These are phyloP conservation scores for Blastobotrys buckinghamii DNA, from an alignment of 1,139 yeast genomes.

Conservation along the genomic window DNA sequence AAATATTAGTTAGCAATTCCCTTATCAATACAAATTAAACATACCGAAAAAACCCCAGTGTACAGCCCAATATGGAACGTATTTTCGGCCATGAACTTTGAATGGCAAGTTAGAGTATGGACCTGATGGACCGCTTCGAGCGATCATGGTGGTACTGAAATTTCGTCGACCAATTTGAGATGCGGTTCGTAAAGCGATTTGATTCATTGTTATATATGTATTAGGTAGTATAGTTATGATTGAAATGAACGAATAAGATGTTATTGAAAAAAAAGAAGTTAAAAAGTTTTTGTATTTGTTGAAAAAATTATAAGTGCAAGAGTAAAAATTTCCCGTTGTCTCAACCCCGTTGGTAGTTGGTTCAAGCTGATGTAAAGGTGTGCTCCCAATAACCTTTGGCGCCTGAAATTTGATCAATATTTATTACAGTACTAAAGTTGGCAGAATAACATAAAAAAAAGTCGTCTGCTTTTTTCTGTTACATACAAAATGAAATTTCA, in stretches of 20 bases:
- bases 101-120: constrained; percentile 90
- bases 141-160: constrained; percentile 28
- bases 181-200: constrained; percentile 24
- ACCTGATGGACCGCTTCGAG: constrained; percentile 56
- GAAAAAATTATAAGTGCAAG: neutral
- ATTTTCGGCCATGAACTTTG: constrained; percentile 83
- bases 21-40: constrained; percentile 19
- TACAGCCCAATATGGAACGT: constrained; percentile 69
- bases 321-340: too few relatives aligned
- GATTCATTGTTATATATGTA: constrained; percentile 16
- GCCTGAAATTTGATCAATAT: too few relatives aligned
- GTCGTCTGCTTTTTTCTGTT: neutral
- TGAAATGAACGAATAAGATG: too few relatives aligned
- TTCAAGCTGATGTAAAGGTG: too few relatives aligned
- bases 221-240: neutral
- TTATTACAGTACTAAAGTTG: too few relatives aligned
- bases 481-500: too few relatives aligned
- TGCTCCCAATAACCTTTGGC: too few relatives aligned
- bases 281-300: neutral
- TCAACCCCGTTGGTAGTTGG: too few relatives aligned
- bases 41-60: constrained; percentile 74
- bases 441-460: neutral
- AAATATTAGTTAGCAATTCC: neutral
- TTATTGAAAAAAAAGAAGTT: neutral
- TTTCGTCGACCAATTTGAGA: constrained; percentile 26